Evolutionary conservation across 2,329 filamentous ascomycete species (phyloP).

Genomic region (Arthrobotrys conoides): DNA sequence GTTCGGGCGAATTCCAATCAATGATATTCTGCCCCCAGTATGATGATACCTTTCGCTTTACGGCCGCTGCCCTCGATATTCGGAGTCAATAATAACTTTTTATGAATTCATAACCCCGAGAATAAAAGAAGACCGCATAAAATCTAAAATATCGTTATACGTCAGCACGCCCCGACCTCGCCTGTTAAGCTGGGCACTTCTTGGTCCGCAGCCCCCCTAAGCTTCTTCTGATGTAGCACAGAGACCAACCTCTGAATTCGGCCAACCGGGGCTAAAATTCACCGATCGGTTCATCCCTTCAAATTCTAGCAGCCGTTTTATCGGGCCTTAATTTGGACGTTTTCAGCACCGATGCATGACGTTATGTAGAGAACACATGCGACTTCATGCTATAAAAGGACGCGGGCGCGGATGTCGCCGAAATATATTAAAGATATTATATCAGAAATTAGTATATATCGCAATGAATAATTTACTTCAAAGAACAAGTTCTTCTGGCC

Average conservation of each 20-base stretch:
- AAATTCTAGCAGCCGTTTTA: conserved; percentile 1
- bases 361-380: conserved; percentile 9
- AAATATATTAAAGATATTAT: neutral
- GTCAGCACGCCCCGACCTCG: no score
- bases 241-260: neutral
- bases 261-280: neutral
- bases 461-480: neutral
- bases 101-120: no score
- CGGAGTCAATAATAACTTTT: no score
- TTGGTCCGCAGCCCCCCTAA: neutral
- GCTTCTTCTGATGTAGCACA: neutral
- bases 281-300: conserved; percentile 1
- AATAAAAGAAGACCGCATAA: no score
- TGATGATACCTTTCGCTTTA: no score
- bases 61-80: no score
- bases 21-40: no score
- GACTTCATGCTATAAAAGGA: conserved; percentile 12
- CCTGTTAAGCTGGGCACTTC: neutral
- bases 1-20: no score
- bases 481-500: neutral
- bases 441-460: conserved; percentile 1
- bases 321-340: neutral
- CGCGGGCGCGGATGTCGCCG: neutral
- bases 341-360: conserved; percentile 22
- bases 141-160: no score